Conservation (phyloP, 768 basidiomycete genomes). For the Russula griseocarnosa region DNA sequence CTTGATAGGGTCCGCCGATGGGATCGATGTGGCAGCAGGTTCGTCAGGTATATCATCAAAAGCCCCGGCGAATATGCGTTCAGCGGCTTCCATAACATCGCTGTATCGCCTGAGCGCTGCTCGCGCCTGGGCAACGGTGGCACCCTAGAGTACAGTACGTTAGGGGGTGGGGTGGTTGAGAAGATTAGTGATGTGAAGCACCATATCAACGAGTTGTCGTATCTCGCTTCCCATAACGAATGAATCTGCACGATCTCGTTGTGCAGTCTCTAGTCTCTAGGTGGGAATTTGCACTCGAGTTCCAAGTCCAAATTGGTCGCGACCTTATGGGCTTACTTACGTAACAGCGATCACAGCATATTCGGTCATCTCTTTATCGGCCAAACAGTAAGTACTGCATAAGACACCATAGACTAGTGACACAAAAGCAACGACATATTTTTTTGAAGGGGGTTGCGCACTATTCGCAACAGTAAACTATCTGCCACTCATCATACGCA, state of each 20-base stretch:
- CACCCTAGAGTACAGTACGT: conserved; percentile 54
- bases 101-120: conserved; percentile 76
- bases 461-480: conserved; percentile 1
- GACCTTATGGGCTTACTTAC: neutral
- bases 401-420: neutral
- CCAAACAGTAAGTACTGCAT: neutral
- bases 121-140: conserved; percentile 72
- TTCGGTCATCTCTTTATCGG: neutral
- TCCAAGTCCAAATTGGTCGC: neutral
- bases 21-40: conserved; percentile 37
- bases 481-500: conserved; percentile 63
- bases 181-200: conserved; percentile 12
- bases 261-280: conserved; percentile 10
- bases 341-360: conserved; percentile 5
- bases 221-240: conserved; percentile 36
- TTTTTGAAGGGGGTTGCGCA: neutral
- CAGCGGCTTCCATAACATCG: conserved; percentile 92
- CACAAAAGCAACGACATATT: neutral
- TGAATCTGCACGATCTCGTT: conserved; percentile 8
- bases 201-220: conserved; percentile 39
- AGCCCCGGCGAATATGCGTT: conserved; percentile 77
- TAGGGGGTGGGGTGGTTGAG: neutral
- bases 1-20: conserved; percentile 15
- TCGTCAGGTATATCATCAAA: conserved; percentile 69
- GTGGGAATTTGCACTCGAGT: conserved; percentile 1